phyloP scores from a whole-genome alignment of 2,329 filamentous ascomycete genomes.

The Aureobasidium sp. region DNA sequence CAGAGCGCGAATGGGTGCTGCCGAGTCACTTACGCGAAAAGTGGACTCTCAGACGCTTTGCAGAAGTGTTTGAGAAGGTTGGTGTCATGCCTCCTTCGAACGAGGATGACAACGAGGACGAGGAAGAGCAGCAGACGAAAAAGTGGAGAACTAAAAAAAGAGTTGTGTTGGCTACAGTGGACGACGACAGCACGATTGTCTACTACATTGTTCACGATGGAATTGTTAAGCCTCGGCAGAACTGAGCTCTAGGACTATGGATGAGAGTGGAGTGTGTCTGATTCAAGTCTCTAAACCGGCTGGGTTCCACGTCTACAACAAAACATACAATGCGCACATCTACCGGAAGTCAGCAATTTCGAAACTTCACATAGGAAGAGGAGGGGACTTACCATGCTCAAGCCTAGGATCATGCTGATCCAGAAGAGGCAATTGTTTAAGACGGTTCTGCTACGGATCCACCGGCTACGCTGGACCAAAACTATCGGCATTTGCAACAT shows the following conservation, averaged over 20 bases:
- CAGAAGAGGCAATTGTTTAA: conserved; percentile 51
- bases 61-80: conserved; percentile 59
- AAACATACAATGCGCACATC: conserved; percentile 56
- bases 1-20: conserved; percentile 67
- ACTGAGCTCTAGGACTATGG: conserved; percentile 42
- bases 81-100: conserved; percentile 31
- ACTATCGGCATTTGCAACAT: conserved; percentile 96
- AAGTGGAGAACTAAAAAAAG: conserved; percentile 52
- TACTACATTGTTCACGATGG: conserved; percentile 83
- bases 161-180: conserved; percentile 64
- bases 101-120: conserved; percentile 19
- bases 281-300: not conserved
- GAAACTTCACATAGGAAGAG: conserved; percentile 16
- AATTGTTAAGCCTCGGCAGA: conserved; percentile 79
- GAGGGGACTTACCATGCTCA: conserved; percentile 27
- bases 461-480: conserved; percentile 75
- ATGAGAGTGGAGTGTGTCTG: not conserved
- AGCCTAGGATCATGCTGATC: conserved; percentile 31
- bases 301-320: conserved; percentile 35
- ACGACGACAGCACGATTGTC: conserved; percentile 74
- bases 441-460: conserved; percentile 65
- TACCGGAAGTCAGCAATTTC: conserved; percentile 25
- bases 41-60: conserved; percentile 61
- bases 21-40: conserved; percentile 66
- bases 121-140: conserved; percentile 22